Base-by-base conservation (phyloP, 2,329 filamentous ascomycete genomes). In the Aspergillus chevalieri region DNA sequence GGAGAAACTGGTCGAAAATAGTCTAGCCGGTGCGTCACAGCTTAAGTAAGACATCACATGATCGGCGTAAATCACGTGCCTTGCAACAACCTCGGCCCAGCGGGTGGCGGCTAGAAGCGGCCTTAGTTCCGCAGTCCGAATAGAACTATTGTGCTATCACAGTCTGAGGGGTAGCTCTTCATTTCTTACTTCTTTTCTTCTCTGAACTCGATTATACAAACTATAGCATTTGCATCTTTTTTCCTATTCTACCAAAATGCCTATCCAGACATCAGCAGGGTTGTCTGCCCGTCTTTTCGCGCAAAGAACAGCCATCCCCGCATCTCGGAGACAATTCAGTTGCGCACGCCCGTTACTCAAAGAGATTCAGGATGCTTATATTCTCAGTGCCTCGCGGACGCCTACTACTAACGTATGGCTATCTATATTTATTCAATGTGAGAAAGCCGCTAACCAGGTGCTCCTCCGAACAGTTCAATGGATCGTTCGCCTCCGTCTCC, bases 281-380 rank as follows among this genome's bases (percentile, higher is more conserved):
- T 30, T 62, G 44, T 54, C 62, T 41, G 52, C 58, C 51, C 62
- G 63, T 45, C 54, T 67, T 12, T 47, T 56, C 46, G 54, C 64
- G 36, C 59, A 58, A 48, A 58, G 59, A 42, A 53, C 63, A 17
- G 46, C 64, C 24, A 48, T 68, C 56, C 71, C 73, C 59, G 70
- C 77, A 58, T 64, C 78, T 42, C 64, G 69, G 17, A 66, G 78
- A 49, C 71, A 77, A 51, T 81, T 85, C 65, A 77, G 73, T 60
- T 72, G 73, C 43, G 73, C 78, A 48, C 65, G 74, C 46, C 63
- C 71, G 17, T 63, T 65, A 22, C 68, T 69, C 53, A 75, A 84
- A 70, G 86, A 95, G 66, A 80, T 95, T 47, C 85, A 87, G 64
- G 90, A 96, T 69, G 92, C 88, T 44, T 98, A 97, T 72, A 97